Evolutionary conservation across 2,329 filamentous ascomycete genomes (phyloP), one percentile per base, ranked within the genome.

Genomic region (Anisogramma anomala): DNA sequence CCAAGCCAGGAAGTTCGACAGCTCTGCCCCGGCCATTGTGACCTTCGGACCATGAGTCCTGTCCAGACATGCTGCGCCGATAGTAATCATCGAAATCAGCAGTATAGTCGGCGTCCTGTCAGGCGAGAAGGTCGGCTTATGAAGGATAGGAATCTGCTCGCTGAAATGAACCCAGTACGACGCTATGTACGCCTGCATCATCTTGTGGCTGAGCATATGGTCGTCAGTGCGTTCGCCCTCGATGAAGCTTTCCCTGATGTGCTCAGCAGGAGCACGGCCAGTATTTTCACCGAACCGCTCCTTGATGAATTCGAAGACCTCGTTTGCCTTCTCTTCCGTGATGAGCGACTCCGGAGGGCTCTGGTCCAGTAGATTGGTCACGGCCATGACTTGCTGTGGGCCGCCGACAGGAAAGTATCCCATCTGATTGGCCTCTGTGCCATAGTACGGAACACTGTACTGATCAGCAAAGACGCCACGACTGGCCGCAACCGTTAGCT

Each of bases 151-250:
- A 48, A 96, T 71, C 58, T 96, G 91, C 40, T 88, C 82, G 58
- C 91, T 93, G 55, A 95, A 94, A 58, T 95, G 83, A 39, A 83
- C 72, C 91, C 91, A 98, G 60, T 93, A 98, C 2, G 87, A 94
- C 9, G 79, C 75, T 50, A 94, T 87, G 55, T 95, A 96, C 3
- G 80, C 82, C 61, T 95, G 86, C 83, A 96, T 93, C 85, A 94
- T 95, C 53, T 82, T 78, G 53, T 88, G 71, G 58, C 89, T 94
- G 47, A 96, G 66, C 66, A 80, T 72, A 46, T 81, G 76, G 18
- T 75, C 71, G 23, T 75, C 65, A 37, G 79, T 75, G 39, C 82
- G 75, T 53, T 94, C 79, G 11, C 88, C 89, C 20, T 86, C 79
- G 42, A 94, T 65, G 19, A 95, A 74, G 36, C 72, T 74, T 36